Evolutionary conservation across 345 rosid species (phyloP).

Genomic region (Bruguiera gymnorhiza): DNA sequence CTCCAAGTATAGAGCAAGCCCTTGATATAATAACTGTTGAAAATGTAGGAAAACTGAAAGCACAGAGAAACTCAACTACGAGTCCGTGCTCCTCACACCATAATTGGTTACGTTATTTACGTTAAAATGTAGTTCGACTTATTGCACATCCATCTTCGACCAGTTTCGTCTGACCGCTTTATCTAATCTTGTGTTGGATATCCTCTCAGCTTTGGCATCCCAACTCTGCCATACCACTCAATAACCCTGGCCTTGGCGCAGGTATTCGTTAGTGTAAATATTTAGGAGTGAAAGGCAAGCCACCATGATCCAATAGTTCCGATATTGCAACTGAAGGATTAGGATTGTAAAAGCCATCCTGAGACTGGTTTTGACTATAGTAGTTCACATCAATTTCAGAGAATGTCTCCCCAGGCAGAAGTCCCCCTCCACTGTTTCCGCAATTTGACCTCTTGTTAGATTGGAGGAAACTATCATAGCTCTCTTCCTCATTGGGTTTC

Average conservation of each 20-base stretch:
- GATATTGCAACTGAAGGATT: constrained; percentile 18
- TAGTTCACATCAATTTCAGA: constrained; percentile 11
- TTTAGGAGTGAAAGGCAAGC: constrained; percentile 21
- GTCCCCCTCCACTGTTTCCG: constrained; percentile 13
- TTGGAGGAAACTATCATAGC: constrained; percentile 16
- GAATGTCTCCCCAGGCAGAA: constrained; percentile 10
- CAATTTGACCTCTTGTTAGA: constrained; percentile 13
- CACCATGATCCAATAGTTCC: constrained; percentile 25
- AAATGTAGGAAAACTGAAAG: too few relatives aligned
- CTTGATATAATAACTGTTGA: too few relatives aligned
- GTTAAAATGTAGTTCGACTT: too few relatives aligned
- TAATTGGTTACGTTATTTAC: too few relatives aligned
- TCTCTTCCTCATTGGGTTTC: constrained; percentile 21
- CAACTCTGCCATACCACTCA: not conserved
- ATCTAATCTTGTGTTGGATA: constrained; percentile 15
- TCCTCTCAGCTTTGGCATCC: not conserved
- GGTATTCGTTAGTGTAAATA: constrained; percentile 13
- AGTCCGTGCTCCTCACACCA: too few relatives aligned
- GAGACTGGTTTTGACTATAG: constrained; percentile 22
- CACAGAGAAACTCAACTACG: too few relatives aligned
- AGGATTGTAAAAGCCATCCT: constrained; percentile 23
- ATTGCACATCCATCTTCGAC: too few relatives aligned
- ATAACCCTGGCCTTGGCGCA: not conserved
- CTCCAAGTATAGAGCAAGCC: too few relatives aligned
- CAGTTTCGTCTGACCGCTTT: not conserved